Evolutionary conservation across 257 asterid genomes (phyloP), one percentile per base, ranked within the genome.

Genomic region (Solanum pimpinellifolium): DNA sequence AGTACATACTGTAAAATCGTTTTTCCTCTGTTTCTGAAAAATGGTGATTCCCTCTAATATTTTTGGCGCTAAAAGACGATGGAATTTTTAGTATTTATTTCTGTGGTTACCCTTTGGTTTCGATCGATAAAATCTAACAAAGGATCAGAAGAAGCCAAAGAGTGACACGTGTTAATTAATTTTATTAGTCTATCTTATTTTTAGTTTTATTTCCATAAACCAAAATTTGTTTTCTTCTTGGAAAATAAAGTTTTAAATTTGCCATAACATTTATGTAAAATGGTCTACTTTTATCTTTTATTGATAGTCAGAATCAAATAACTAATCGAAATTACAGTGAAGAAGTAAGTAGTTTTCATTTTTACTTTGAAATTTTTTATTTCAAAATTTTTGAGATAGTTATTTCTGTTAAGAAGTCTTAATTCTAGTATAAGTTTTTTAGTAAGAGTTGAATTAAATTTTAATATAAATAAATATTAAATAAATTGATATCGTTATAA

Each of bases 1-100:
- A 89, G 86, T 89, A 49, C 96, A 93, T 80, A 47, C 44, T 78
- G 66, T 46, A 47, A 78, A 42, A 13, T 13, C 41, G 56, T n/a
- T n/a, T 25, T 23, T 62, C 29, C 5, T n/a, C 31, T 46, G 4
- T 84, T 60, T 42, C 37, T 35, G 73, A 77, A 35, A 35, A 14
- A 39, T 68, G 85, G 70, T 23, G n/a, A 68, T 85, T 85, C 87
- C 15, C 42, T 27, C 27, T 46, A 46, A 13, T 59, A 73, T 5
- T 85, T 89, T 90, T 89, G 91, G 92, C 92, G 92, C 92, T 91
- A 88, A 91, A 86, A 80, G 88, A 90, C 87, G 65, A 10, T 80
- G 60, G 59, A 60, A 13, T 15, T 37, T 74, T 20, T 74, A 37
- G 76, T 70, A 72, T 49, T 73, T 83, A 66, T 81, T 85, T 73